Evolutionary conservation across 2,329 filamentous ascomycete genomes (phyloP).

Genomic region (Colletotrichum australisinense): DNA sequence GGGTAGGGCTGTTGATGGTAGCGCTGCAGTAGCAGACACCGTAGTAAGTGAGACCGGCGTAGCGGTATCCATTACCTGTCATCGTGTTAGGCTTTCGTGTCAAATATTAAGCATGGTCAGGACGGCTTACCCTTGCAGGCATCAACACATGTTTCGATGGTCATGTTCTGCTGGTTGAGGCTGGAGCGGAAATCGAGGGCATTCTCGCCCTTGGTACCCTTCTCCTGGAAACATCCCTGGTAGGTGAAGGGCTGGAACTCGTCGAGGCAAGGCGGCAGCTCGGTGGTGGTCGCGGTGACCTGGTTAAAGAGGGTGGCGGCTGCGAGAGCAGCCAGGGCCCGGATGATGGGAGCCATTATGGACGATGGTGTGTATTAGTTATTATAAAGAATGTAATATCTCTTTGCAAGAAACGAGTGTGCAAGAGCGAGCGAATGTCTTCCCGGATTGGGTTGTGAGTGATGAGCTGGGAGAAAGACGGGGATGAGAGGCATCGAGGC

Average conservation of each 20-base stretch:
- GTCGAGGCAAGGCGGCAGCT: slow-evolving; percentile 57
- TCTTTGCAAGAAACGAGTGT: slow-evolving; percentile 39
- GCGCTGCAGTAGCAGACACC: slow-evolving; percentile 65
- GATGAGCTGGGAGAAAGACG: not conserved
- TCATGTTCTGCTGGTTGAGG: slow-evolving; percentile 53
- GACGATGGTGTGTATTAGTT: slow-evolving; percentile 31
- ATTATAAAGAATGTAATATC: slow-evolving; percentile 32
- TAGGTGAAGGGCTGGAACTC: slow-evolving; percentile 60
- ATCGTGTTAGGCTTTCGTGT: not conserved
- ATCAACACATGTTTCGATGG: slow-evolving; percentile 58
- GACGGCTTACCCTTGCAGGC: slow-evolving; percentile 58
- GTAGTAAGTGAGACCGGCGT: slow-evolving; percentile 63
- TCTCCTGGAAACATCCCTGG: slow-evolving; percentile 60
- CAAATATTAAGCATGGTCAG: not conserved
- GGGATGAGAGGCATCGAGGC: slow-evolving; percentile 12
- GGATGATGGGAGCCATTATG: slow-evolving; percentile 46
- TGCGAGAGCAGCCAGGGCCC: slow-evolving; percentile 49
- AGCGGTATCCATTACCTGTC: slow-evolving; percentile 59
- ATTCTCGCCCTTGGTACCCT: slow-evolving; percentile 34
- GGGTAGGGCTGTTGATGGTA: slow-evolving; percentile 62
- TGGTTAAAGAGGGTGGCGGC: slow-evolving; percentile 50
- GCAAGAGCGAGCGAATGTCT: slow-evolving; percentile 30
- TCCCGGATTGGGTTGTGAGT: slow-evolving; percentile 27
- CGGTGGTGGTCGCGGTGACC: slow-evolving; percentile 54
- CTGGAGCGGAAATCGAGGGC: slow-evolving; percentile 56